Conservation (phyloP, 371 early-diverging fungal species). For the Rhizopus stolonifer region DNA sequence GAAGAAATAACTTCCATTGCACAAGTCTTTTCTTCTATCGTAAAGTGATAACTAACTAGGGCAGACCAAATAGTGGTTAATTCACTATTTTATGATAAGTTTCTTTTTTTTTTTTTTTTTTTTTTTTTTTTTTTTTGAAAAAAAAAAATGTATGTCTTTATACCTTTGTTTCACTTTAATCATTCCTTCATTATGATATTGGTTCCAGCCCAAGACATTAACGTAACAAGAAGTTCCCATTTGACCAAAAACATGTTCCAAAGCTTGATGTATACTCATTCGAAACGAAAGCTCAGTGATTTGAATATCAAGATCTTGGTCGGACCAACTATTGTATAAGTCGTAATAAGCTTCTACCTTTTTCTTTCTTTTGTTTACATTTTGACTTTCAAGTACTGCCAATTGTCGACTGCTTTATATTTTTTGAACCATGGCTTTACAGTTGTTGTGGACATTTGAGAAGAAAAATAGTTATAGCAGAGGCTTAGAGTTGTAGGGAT, state of each 20-base stretch:
- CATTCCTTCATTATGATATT: slow-evolving; percentile 29
- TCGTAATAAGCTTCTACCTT: not conserved
- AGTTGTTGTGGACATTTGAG: slow-evolving; percentile 10
- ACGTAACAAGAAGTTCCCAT: slow-evolving; percentile 35
- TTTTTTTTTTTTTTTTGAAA: too few species aligned
- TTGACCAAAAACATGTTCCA: slow-evolving; percentile 38
- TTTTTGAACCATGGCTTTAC: slow-evolving; percentile 28
- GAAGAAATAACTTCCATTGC: slow-evolving; percentile 33
- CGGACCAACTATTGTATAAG: slow-evolving; percentile 33
- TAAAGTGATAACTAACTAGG: slow-evolving; percentile 34
- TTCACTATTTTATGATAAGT: too few species aligned
- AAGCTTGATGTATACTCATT: slow-evolving; percentile 47
- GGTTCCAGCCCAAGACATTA: slow-evolving; percentile 47
- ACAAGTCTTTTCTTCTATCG: slow-evolving; percentile 29
- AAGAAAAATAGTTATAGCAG: not conserved
- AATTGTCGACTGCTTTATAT: slow-evolving; percentile 23
- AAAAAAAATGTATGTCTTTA: slow-evolving; percentile 1
- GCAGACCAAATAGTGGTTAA: slow-evolving; percentile 43
- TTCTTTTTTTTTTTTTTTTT: too few species aligned
- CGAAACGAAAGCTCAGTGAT: slow-evolving; percentile 45
- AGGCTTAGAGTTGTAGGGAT: too few species aligned
- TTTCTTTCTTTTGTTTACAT: slow-evolving; percentile 29
- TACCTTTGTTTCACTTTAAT: slow-evolving; percentile 46
- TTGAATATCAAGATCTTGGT: slow-evolving; percentile 21
- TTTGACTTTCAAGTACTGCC: slow-evolving; percentile 44